A percentile compares a stretch with the other conserved stretches of the same genome.
Evolutionary conservation across 345 rosid genomes (phyloP).

Genomic region (Bruguiera gymnorhiza): DNA sequence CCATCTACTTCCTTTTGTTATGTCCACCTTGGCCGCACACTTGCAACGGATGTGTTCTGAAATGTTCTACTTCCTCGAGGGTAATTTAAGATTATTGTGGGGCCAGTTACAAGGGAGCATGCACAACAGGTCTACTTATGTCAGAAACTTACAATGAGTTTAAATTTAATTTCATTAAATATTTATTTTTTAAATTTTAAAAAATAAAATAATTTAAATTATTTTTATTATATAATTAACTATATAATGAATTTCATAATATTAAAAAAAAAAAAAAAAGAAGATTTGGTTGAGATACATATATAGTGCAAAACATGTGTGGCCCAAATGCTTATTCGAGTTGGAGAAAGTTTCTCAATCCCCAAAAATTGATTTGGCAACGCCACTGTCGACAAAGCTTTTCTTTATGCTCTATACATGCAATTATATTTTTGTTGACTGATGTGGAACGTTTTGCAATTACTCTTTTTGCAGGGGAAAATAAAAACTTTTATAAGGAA

Average conservation of each 20-base stretch:
- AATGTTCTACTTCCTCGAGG: background rate
- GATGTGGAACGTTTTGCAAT: too few species aligned
- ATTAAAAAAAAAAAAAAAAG: too few species aligned
- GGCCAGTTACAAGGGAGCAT: background rate
- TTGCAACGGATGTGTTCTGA: background rate
- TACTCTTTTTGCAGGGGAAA: too few species aligned
- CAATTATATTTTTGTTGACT: too few species aligned
- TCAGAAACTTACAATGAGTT: background rate
- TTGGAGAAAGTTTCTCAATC: background rate
- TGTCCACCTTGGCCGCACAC: background rate
- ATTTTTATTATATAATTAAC: too few species aligned
- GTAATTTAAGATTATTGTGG: background rate
- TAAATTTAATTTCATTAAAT: too few species aligned
- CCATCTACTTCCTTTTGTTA: background rate
- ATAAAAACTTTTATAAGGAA: too few species aligned
- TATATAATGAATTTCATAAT: too few species aligned
- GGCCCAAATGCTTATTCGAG: background rate
- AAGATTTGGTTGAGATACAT: background rate
- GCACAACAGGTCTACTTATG: background rate
- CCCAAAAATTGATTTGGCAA: background rate
- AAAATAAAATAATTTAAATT: too few species aligned
- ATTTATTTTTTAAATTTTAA: too few species aligned
- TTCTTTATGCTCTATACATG: too few species aligned
- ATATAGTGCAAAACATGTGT: background rate
- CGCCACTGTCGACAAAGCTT: too few species aligned